These are phyloP conservation scores for Mycosphaerella sp. DNA, from an alignment of 2,329 filamentous ascomycete species.

Conservation along the genomic window DNA sequence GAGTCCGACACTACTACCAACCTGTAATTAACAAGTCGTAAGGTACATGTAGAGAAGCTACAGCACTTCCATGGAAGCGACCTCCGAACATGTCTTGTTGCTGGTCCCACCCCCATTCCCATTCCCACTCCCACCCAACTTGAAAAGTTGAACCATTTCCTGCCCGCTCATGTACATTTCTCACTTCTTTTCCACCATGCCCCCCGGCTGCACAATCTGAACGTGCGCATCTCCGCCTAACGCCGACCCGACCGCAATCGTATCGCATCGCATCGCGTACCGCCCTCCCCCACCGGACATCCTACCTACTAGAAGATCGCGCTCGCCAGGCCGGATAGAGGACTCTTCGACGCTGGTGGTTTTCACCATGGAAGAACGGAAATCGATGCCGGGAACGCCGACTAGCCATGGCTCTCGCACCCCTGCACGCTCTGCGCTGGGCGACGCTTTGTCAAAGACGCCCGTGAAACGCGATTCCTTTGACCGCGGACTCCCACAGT, in stretches of 20 bases:
- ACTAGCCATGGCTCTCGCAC: constrained; percentile 10
- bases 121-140: no score
- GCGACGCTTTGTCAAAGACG: constrained; percentile 27
- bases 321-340: neutral
- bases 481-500: constrained; percentile 27
- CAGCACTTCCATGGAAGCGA: no score
- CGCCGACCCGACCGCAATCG: neutral
- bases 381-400: constrained; percentile 21
- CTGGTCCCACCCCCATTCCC: no score
- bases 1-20: no score
- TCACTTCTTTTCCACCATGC: neutral
- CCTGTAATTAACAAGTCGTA: no score
- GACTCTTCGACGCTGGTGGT: neutral
- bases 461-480: constrained; percentile 32
- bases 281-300: neutral
- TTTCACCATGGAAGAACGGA: constrained; percentile 9
- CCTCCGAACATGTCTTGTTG: no score
- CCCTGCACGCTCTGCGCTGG: constrained; percentile 22
- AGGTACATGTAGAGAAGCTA: no score
- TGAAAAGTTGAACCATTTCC: no score
- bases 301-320: neutral
- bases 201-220: neutral
- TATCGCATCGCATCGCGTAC: neutral
- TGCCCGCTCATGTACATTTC: neutral
- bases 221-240: neutral